phyloP scores from a whole-genome alignment of 306 rosid species.

The Trifolium repens region DNA sequence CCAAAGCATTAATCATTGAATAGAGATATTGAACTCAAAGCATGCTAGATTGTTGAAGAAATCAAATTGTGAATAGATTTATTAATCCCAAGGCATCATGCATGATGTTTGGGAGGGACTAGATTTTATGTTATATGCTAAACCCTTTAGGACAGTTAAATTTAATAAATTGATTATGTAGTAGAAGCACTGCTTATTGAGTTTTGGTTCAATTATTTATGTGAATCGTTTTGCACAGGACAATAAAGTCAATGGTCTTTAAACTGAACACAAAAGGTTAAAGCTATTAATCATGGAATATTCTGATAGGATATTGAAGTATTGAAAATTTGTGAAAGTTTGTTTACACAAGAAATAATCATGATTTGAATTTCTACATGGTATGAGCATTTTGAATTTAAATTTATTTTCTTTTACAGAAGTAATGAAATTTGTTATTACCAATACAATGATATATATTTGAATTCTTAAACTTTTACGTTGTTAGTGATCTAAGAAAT shows the following conservation, averaged over 20 bases:
- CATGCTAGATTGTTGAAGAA: conserved; percentile 5
- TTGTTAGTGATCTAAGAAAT: too few relatives aligned
- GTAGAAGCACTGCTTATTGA: not conserved
- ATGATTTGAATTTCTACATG: too few relatives aligned
- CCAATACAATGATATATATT: too few relatives aligned
- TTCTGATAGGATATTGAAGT: not conserved
- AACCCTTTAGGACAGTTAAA: not conserved
- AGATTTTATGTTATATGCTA: not conserved
- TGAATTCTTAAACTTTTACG: too few relatives aligned
- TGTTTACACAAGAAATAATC: too few relatives aligned
- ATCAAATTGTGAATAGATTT: conserved; percentile 21
- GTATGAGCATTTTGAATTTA: not conserved
- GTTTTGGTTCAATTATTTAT: not conserved
- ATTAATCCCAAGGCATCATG: not conserved
- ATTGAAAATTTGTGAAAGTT: not conserved
- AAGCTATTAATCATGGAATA: not conserved
- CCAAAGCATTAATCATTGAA: conserved; percentile 22
- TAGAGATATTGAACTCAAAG: conserved; percentile 31
- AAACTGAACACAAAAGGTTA: not conserved
- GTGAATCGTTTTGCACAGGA: too few relatives aligned
- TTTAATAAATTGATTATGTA: too few relatives aligned
- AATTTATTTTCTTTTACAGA: too few relatives aligned
- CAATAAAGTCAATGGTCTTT: too few relatives aligned
- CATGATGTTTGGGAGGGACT: not conserved
- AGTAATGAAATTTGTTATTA: too few relatives aligned